These are phyloP conservation scores for Grammothele lineata DNA, from an alignment of 768 basidiomycete genomes.

Conservation along the genomic window DNA sequence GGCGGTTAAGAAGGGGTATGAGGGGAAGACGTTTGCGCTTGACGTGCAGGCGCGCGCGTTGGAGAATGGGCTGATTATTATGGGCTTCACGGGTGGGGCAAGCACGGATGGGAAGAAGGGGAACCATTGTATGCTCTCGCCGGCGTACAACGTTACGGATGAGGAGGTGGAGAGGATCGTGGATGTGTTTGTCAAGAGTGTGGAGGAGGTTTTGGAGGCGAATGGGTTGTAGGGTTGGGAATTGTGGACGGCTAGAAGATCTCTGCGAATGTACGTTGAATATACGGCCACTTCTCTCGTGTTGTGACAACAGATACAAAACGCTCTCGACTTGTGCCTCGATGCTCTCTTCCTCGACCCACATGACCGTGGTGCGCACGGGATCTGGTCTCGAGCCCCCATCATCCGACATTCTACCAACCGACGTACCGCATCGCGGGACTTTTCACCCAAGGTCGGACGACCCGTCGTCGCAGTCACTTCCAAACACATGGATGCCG, in stretches of 20 bases:
- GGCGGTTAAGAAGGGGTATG: constrained; percentile 24
- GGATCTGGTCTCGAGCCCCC: too few relatives aligned
- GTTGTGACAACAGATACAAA: too few relatives aligned
- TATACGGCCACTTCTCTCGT: too few relatives aligned
- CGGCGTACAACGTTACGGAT: constrained; percentile 73
- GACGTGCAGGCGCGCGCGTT: constrained; percentile 67
- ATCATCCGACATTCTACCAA: too few relatives aligned
- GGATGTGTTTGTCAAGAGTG: constrained; percentile 56
- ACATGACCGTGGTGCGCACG: too few relatives aligned
- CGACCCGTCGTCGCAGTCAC: too few relatives aligned
- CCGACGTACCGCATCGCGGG: too few relatives aligned
- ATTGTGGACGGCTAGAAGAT: not conserved
- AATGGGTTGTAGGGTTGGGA: constrained; percentile 10
- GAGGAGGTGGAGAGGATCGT: constrained; percentile 69
- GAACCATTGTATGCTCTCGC: constrained; percentile 69
- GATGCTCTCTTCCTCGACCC: too few relatives aligned
- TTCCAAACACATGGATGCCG: too few relatives aligned
- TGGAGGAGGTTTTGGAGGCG: constrained; percentile 58
- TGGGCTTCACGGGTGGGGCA: constrained; percentile 71
- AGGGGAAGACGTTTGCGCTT: constrained; percentile 56
- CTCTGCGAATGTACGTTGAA: too few relatives aligned
- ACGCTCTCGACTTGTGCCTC: too few relatives aligned
- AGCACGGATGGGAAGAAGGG: constrained; percentile 69
- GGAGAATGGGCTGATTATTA: constrained; percentile 61
- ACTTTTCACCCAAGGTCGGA: too few relatives aligned